phyloP scores from a whole-genome alignment of 2,329 filamentous ascomycete species.

The Fusarium tupiense region DNA sequence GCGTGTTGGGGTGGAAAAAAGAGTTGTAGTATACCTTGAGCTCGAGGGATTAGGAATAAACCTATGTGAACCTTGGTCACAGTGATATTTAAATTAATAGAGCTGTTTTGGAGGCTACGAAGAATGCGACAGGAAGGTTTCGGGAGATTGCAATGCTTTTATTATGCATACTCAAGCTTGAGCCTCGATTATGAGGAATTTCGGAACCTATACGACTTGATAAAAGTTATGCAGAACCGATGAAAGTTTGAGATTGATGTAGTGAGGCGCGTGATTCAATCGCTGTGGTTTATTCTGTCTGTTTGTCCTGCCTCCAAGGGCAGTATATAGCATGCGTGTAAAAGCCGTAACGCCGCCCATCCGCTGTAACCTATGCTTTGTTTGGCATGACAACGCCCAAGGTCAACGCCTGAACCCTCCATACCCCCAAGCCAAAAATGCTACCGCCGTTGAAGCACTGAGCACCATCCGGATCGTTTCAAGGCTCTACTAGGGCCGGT shows the following conservation, averaged over 20 bases:
- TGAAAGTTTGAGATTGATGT: too few relatives aligned
- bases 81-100: constrained; percentile 24
- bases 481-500: constrained; percentile 36
- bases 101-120: not conserved
- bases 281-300: not conserved
- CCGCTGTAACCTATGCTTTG: not conserved
- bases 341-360: constrained; percentile 5
- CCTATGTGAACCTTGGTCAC: constrained; percentile 23
- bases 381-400: not conserved
- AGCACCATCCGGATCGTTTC: not conserved
- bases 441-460: not conserved
- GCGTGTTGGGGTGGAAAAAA: constrained; percentile 31
- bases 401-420: constrained; percentile 49
- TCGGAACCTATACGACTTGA: too few relatives aligned
- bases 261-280: too few relatives aligned
- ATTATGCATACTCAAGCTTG: fast-evolving
- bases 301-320: fast-evolving
- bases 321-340: constrained; percentile 4
- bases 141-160: not conserved
- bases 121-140: not conserved
- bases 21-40: constrained; percentile 23
- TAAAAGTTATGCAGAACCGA: too few relatives aligned
- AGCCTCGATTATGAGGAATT: too few relatives aligned
- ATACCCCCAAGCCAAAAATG: constrained; percentile 51
- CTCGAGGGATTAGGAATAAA: constrained; percentile 31